Evolutionary conservation across 2,329 filamentous ascomycete genomes (phyloP).

Genomic region (Daldinia eschscholtzii): DNA sequence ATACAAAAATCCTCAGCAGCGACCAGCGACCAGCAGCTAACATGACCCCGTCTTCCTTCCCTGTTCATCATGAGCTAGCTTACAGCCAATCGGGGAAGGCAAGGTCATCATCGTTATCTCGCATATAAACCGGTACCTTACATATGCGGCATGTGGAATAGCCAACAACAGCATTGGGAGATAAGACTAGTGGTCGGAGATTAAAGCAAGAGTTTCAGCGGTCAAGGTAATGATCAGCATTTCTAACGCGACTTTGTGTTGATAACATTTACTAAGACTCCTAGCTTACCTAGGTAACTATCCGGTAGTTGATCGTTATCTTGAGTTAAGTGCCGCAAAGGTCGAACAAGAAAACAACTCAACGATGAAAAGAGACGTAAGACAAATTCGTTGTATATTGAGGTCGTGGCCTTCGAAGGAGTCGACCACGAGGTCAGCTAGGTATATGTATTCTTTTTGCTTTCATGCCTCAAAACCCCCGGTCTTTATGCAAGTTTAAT

Average conservation of each 20-base stretch:
- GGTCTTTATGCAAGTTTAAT: not conserved
- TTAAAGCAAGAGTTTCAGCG: slow-evolving; percentile 21
- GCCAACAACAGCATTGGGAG: not conserved
- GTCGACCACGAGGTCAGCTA: not conserved
- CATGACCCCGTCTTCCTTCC: not conserved
- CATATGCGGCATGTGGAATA: slow-evolving; percentile 3
- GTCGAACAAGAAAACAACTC: not conserved
- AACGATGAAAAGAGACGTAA: slow-evolving; percentile 1
- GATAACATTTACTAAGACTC: not conserved
- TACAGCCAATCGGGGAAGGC: slow-evolving; percentile 28
- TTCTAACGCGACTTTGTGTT: not conserved
- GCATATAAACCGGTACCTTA: slow-evolving; percentile 7
- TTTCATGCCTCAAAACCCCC: not conserved
- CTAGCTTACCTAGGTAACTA: not conserved
- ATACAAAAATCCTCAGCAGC: not conserved
- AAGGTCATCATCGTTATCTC: slow-evolving; percentile 15
- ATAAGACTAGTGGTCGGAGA: slow-evolving; percentile 27
- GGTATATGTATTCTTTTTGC: not conserved
- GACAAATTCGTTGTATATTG: not conserved
- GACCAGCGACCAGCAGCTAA: not conserved
- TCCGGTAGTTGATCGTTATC: too few relatives aligned
- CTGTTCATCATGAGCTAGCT: slow-evolving; percentile 16
- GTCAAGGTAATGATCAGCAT: slow-evolving; percentile 26
- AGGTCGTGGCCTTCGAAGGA: not conserved
- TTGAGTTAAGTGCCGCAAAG: not conserved